Conservation (phyloP, 768 basidiomycete genomes). For the Punctularia strigosozonata region DNA sequence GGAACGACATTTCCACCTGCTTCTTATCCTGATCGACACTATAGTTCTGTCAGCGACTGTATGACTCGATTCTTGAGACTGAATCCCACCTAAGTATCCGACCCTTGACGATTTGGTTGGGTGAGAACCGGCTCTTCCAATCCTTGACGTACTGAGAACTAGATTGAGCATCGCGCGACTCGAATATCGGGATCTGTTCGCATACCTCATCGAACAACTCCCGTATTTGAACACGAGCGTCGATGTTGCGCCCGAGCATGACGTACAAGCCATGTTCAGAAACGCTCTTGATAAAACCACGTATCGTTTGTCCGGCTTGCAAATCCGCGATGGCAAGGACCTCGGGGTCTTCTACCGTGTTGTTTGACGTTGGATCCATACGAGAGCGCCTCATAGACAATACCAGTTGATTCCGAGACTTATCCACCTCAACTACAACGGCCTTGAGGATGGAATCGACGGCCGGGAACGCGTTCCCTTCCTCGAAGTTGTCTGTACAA, state of each 20-base stretch:
- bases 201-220: constrained; percentile 87
- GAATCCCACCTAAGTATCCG: constrained; percentile 60
- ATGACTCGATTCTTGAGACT: no score
- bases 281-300: constrained; percentile 86
- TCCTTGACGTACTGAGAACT: constrained; percentile 79
- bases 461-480: constrained; percentile 41
- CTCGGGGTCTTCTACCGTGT: constrained; percentile 53
- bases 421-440: constrained; percentile 58
- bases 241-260: constrained; percentile 67
- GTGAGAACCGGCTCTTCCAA: constrained; percentile 75
- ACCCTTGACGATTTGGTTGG: constrained; percentile 80
- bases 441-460: constrained; percentile 62
- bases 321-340: constrained; percentile 50
- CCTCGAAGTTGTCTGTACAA: constrained; percentile 65
- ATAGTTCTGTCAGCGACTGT: no score
- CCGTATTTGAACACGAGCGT: constrained; percentile 86
- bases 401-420: constrained; percentile 52
- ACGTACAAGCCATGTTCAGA: constrained; percentile 86
- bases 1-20: constrained; percentile 87
- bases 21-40: constrained; percentile 64
- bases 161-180: not conserved
- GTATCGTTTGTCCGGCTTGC: constrained; percentile 59
- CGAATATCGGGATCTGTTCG: constrained; percentile 7
- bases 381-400: constrained; percentile 74
- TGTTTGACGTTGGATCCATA: constrained; percentile 37